These are phyloP conservation scores for Aspergillus heteromorphus DNA, from an alignment of 495 filamentous ascomycete species.

Conservation along the genomic window DNA sequence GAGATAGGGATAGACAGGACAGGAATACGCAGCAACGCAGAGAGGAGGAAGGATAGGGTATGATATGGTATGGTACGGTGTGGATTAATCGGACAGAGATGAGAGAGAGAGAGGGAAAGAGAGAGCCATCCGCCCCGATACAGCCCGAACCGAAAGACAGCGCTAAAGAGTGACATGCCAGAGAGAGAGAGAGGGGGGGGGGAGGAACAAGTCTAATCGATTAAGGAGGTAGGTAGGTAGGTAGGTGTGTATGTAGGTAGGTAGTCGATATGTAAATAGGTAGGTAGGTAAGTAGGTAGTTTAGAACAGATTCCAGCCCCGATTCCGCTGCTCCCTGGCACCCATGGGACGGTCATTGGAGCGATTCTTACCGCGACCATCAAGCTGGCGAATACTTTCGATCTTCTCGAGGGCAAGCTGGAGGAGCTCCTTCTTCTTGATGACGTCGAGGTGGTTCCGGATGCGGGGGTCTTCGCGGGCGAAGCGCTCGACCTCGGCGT, in stretches of 20 bases:
- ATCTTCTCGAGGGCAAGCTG: conserved; percentile 93
- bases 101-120: not conserved
- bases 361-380: conserved; percentile 42
- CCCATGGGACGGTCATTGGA: conserved; percentile 24
- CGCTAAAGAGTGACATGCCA: not conserved
- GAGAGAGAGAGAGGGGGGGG: conserved; percentile 1
- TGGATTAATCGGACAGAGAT: not conserved
- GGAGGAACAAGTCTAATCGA: not conserved
- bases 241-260: not conserved
- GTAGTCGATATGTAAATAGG: conserved; percentile 8
- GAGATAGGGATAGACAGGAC: not conserved
- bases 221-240: not conserved
- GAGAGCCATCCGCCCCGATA: not conserved
- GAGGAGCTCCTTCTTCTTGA: conserved; percentile 83
- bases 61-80: too few relatives aligned
- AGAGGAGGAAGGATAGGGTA: conserved; percentile 2
- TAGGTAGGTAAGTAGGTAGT: conserved; percentile 4
- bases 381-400: conserved; percentile 75
- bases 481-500: conserved; percentile 79
- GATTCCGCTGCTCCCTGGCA: conserved; percentile 26
- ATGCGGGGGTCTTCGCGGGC: conserved; percentile 90
- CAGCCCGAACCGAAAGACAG: too few relatives aligned
- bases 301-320: conserved; percentile 41
- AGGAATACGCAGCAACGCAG: not conserved
- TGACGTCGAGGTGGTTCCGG: conserved; percentile 81